Percentiles rank a stretch among this genome's conserved stretches.
phyloP scores from a whole-genome alignment of 2,329 filamentous ascomycete genomes.

The Paradendryphiella salina region DNA sequence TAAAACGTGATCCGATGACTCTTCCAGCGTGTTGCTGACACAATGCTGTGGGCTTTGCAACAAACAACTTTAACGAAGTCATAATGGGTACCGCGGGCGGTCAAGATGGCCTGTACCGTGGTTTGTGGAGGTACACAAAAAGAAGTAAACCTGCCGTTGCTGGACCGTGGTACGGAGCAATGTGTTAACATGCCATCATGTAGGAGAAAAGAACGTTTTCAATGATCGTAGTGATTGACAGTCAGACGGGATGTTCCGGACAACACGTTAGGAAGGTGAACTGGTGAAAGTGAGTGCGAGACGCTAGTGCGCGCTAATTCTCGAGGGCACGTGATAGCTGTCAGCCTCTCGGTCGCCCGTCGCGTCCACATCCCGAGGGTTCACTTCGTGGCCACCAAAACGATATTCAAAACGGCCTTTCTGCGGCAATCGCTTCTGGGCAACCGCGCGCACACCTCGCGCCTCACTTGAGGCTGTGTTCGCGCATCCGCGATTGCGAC shows the following conservation, averaged over 20 bases:
- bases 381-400: not conserved
- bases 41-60: not conserved
- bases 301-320: constrained; percentile 15
- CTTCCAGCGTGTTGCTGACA: not conserved
- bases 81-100: not conserved
- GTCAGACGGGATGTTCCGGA: not conserved
- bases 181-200: not conserved
- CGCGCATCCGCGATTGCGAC: not conserved
- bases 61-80: not conserved
- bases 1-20: not conserved
- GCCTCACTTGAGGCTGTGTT: not conserved
- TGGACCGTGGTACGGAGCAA: not conserved
- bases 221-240: not conserved
- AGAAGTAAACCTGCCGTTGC: not conserved
- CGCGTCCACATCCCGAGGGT: constrained; percentile 1
- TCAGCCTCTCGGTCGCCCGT: constrained; percentile 1
- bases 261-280: not conserved
- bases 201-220: not conserved
- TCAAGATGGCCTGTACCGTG: not conserved
- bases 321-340: constrained; percentile 17
- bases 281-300: constrained; percentile 9
- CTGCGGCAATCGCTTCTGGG: not conserved
- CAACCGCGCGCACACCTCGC: not conserved
- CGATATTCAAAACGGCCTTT: not conserved
- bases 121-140: not conserved